Evolutionary conservation across 257 asterid genomes (phyloP), one percentile per base, ranked within the genome.

Genomic region (Solanum medicagineum): DNA sequence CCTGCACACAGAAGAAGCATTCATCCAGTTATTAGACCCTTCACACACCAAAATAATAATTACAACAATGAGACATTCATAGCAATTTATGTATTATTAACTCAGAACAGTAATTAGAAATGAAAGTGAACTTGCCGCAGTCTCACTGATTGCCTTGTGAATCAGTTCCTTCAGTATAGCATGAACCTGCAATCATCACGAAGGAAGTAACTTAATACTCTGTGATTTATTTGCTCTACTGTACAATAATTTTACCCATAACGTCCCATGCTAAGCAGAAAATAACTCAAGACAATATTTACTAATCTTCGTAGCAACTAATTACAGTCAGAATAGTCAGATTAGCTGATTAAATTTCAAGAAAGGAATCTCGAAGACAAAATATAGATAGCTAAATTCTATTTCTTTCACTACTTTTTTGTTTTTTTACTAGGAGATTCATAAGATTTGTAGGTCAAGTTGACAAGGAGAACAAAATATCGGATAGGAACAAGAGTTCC

Each of bases 101-200:
- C 51, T 77, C 62, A 4, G 9, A 77, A 51, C 15, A 77, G 82
- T 5, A 75, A 24, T 54, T 75, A 53, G 83, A 59, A 65, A 68
- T 62, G 36, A 24, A 14, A 26, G 74, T 45, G 45, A 44, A 84
- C 92, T 86, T 87, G 89, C 95, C 83, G 66, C 77, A 7, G 96
- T 92, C 91, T 91, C 97, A 62, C 84, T 87, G 51, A 93, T 92
- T 11, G 97, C 89, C 94, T 92, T 93, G 70, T 91, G 92, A 81
- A 93, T 91, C 63, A 94, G 91, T 10, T 94, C 97, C 93, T 91
- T 94, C 87, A 94, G 88, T 71, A 92, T 85, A 24, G 85, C 93
- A 85, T 92, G 97, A 91, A 94, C 97, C 97, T 94, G 89, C 87
- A 87, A 87, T 83, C 69, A 51, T 70, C 65, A 19, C 56, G 44